A percentile compares a stretch with the other conserved stretches of the same genome.
phyloP scores from a whole-genome alignment of 495 filamentous ascomycete genomes.

The Acidomyces sp. region DNA sequence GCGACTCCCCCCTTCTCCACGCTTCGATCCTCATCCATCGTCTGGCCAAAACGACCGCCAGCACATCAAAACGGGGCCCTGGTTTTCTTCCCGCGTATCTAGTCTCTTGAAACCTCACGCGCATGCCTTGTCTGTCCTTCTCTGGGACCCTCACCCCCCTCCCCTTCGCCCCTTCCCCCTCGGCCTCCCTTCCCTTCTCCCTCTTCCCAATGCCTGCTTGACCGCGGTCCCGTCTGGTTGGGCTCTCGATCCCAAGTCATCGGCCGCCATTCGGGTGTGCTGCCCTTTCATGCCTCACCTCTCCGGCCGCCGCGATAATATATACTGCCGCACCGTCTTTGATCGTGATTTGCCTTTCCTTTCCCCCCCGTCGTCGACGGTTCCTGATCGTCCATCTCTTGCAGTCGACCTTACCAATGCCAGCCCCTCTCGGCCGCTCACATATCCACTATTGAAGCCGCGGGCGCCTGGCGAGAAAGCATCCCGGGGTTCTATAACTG shows the following conservation, averaged over 20 bases:
- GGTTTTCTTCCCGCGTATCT: too few species aligned
- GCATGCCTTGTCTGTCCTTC: too few species aligned
- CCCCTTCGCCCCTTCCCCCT: too few species aligned
- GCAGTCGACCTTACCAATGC: neutral
- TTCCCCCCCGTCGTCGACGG: constrained; percentile 1
- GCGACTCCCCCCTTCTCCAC: constrained; percentile 13
- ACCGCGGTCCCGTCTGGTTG: too few species aligned
- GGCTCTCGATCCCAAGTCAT: constrained; percentile 10
- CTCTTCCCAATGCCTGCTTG: too few species aligned
- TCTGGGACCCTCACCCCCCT: too few species aligned
- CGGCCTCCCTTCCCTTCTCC: too few species aligned
- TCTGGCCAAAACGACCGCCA: constrained; percentile 80
- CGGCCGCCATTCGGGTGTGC: constrained; percentile 14
- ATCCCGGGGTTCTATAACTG: constrained; percentile 5
- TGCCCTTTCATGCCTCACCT: constrained; percentile 16
- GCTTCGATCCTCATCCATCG: constrained; percentile 34
- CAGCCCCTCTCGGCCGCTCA: neutral
- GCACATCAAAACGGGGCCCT: constrained; percentile 56
- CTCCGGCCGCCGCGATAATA: constrained; percentile 4
- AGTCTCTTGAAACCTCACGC: too few species aligned
- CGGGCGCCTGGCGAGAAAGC: constrained; percentile 1
- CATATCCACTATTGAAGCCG: neutral
- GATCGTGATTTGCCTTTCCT: neutral
- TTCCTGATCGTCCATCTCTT: constrained; percentile 1
- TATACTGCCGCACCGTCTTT: constrained; percentile 9